phyloP scores from a whole-genome alignment of 1,284 basidiomycete species.

The Grifola frondosa region DNA sequence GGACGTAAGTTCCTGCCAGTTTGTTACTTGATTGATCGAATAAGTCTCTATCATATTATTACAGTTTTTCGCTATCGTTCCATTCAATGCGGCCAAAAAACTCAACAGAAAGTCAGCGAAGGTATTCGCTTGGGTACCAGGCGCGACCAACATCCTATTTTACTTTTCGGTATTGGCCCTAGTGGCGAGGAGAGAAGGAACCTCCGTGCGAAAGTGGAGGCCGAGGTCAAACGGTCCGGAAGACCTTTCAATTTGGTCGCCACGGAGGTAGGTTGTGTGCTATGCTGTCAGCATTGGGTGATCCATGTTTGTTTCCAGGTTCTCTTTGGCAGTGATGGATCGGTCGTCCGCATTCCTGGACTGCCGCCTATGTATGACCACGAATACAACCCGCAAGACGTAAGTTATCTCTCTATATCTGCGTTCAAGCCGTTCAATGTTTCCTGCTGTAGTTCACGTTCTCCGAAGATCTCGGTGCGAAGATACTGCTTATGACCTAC shows the following conservation, averaged over 20 bases:
- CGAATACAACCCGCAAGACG: constrained; percentile 23
- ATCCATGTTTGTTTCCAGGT: constrained; percentile 2
- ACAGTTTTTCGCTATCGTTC: constrained; percentile 16
- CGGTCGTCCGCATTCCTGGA: constrained; percentile 18
- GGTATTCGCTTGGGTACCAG: constrained; percentile 17
- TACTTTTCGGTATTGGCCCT: constrained; percentile 17
- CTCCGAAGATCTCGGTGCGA: background rate
- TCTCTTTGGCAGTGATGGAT: constrained; percentile 7
- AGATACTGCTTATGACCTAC: constrained; percentile 6
- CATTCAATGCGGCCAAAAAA: constrained; percentile 5
- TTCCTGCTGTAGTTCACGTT: background rate
- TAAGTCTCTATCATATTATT: no score
- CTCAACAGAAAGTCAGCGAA: constrained; percentile 13
- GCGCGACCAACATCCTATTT: constrained; percentile 11
- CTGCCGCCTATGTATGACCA: constrained; percentile 26
- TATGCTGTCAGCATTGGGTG: no score
- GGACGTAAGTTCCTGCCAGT: constrained; percentile 1
- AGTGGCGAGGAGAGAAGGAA: constrained; percentile 16
- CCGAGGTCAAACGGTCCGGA: constrained; percentile 11
- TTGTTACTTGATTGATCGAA: no score
- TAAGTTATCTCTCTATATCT: constrained; percentile 4
- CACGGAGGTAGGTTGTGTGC: constrained; percentile 8
- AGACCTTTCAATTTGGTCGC: constrained; percentile 9
- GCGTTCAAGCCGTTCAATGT: background rate
- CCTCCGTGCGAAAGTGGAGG: constrained; percentile 10